Percentiles rank a stretch among this genome's conserved stretches.
These are phyloP conservation scores for Mucor ambiguus DNA, from an alignment of 371 early-diverging fungal genomes.

Conservation along the genomic window DNA sequence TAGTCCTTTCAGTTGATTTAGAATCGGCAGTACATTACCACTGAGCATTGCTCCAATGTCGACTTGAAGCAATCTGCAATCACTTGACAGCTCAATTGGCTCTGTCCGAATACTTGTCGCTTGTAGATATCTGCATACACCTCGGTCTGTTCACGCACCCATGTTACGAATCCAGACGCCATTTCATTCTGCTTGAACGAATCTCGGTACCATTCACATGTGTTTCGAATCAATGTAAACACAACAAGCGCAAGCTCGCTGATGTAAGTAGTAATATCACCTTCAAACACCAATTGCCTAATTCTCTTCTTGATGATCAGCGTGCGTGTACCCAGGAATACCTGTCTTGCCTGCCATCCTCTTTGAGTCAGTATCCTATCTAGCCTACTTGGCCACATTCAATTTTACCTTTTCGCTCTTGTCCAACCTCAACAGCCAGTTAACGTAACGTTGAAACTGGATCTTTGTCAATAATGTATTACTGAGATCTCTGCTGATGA, in stretches of 20 bases:
- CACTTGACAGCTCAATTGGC: constrained; percentile 74
- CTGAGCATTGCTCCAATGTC: constrained; percentile 72
- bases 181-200: constrained; percentile 87
- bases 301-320: constrained; percentile 81
- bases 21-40: constrained; percentile 46
- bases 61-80: constrained; percentile 85
- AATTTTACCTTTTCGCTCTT: constrained; percentile 69
- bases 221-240: constrained; percentile 88
- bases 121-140: constrained; percentile 85
- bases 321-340: constrained; percentile 76
- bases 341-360: constrained; percentile 66
- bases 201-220: constrained; percentile 92
- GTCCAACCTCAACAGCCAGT: constrained; percentile 79
- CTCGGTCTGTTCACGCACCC: constrained; percentile 88
- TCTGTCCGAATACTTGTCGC: constrained; percentile 82
- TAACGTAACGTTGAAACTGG: constrained; percentile 80
- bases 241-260: constrained; percentile 84
- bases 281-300: constrained; percentile 85
- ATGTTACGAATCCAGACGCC: constrained; percentile 91
- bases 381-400: neutral
- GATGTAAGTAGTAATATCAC: constrained; percentile 83
- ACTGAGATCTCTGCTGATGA: constrained; percentile 75
- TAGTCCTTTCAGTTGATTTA: neutral
- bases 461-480: constrained; percentile 78
- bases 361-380: neutral